Conservation (phyloP, 1,139 yeast genomes). For the Yamadazyma buinensis region DNA sequence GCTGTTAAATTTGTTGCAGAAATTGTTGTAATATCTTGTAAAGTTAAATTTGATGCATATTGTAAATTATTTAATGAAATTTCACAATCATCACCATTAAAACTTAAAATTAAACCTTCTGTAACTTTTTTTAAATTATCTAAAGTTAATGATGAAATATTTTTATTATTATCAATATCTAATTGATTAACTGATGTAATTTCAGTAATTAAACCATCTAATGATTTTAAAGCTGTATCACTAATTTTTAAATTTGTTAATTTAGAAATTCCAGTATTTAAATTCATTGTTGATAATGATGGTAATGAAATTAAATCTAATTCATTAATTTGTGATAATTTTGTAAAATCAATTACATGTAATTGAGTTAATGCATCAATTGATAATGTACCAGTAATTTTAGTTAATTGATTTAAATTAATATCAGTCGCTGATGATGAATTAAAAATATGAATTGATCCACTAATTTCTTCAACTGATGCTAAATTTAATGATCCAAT, state of each 20-base stretch:
- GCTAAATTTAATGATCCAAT: constrained; percentile 33
- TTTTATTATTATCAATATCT: constrained; percentile 45
- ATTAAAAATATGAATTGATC: constrained; percentile 34
- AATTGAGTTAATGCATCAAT: constrained; percentile 41
- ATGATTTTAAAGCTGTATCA: constrained; percentile 41
- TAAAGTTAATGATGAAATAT: constrained; percentile 36
- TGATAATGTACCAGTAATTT: constrained; percentile 35
- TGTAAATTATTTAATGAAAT: constrained; percentile 34
- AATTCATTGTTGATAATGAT: constrained; percentile 35
- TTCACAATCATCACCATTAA: constrained; percentile 42
- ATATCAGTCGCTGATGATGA: constrained; percentile 38
- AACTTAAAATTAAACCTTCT: constrained; percentile 37
- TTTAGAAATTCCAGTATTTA: constrained; percentile 34
- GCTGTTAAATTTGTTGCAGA: constrained; percentile 32
- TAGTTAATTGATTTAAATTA: constrained; percentile 27
- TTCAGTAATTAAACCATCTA: constrained; percentile 34
- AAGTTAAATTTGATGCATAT: constrained; percentile 45
- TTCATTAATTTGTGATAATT: constrained; percentile 26
- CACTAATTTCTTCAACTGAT: constrained; percentile 30
- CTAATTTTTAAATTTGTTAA: constrained; percentile 35
- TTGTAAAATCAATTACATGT: constrained; percentile 34
- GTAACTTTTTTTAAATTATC: constrained; percentile 30
- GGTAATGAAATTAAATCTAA: constrained; percentile 43
- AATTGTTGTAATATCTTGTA: constrained; percentile 37
- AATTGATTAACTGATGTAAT: constrained; percentile 32